phyloP scores from a whole-genome alignment of 495 filamentous ascomycete genomes.

The Talaromyces wortmannii region DNA sequence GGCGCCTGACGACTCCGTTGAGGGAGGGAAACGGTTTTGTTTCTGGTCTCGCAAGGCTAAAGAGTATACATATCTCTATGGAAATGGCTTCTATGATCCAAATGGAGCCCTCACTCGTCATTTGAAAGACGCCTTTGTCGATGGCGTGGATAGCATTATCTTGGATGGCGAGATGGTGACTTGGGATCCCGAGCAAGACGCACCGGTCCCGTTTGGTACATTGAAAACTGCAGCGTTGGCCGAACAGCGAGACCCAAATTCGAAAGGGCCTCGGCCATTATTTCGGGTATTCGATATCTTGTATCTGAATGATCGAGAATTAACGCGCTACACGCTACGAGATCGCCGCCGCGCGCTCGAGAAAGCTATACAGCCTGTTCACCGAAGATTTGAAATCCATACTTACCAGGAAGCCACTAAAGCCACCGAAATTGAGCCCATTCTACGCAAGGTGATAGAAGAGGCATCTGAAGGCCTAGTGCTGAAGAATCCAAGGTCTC shows the following conservation, averaged over 20 bases:
- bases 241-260: constrained; percentile 71
- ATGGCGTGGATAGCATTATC: constrained; percentile 76
- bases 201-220: constrained; percentile 83
- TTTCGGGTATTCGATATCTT: constrained; percentile 87
- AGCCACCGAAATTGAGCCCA: constrained; percentile 65
- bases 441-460: constrained; percentile 75
- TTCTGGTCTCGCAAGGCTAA: constrained; percentile 98
- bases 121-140: constrained; percentile 68
- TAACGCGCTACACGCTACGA: constrained; percentile 76
- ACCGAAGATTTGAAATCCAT: constrained; percentile 79
- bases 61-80: constrained; percentile 94
- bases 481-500: constrained; percentile 84
- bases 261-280: constrained; percentile 69
- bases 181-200: constrained; percentile 86
- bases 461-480: constrained; percentile 89
- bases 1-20: constrained; percentile 56
- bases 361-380: constrained; percentile 54
- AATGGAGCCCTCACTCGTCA: constrained; percentile 75
- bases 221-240: constrained; percentile 86
- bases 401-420: constrained; percentile 59
- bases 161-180: constrained; percentile 98
- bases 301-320: constrained; percentile 70
- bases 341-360: constrained; percentile 75
- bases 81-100: constrained; percentile 65
- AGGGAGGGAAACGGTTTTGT: constrained; percentile 66